phyloP scores from a whole-genome alignment of 495 filamentous ascomycete genomes.

The Pyrenula aspistea region DNA sequence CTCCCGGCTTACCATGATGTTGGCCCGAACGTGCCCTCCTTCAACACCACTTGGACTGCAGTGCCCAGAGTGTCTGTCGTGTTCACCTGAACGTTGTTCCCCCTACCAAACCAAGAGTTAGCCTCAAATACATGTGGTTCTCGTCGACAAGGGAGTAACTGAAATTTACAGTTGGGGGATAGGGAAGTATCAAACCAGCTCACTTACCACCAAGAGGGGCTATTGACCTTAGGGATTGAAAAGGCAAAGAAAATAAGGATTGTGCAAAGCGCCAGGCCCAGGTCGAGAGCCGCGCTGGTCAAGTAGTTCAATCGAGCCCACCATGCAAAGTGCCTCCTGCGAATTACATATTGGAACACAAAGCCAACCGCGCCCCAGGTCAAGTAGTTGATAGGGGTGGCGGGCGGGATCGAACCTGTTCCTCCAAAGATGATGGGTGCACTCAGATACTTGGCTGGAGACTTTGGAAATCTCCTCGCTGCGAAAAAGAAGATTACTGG shows the following conservation, averaged over 20 bases:
- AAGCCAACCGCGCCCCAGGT: constrained; percentile 56
- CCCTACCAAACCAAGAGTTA: background rate
- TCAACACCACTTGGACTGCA: constrained; percentile 35
- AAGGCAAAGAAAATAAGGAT: constrained; percentile 52
- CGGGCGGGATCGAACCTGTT: constrained; percentile 50
- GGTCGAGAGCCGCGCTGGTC: constrained; percentile 46
- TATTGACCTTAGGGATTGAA: constrained; percentile 30
- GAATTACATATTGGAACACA: constrained; percentile 50
- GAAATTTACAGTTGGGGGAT: constrained; percentile 16
- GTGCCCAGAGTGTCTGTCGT: constrained; percentile 32
- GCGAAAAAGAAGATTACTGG: constrained; percentile 45
- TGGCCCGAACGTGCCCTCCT: constrained; percentile 40
- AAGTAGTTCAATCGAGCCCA: constrained; percentile 58
- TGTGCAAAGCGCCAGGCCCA: constrained; percentile 49
- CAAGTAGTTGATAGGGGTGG: constrained; percentile 56
- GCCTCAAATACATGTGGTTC: too few relatives aligned
- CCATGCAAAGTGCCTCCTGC: constrained; percentile 47
- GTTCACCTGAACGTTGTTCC: background rate
- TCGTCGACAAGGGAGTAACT: constrained; percentile 12
- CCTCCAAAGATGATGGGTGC: constrained; percentile 61
- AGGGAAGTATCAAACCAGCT: constrained; percentile 1
- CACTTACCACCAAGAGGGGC: constrained; percentile 45
- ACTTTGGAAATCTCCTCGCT: constrained; percentile 39
- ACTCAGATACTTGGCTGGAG: constrained; percentile 41
- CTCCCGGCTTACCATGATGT: constrained; percentile 24